Conservation (phyloP, 805 yeast species). For the Pichia californica region DNA sequence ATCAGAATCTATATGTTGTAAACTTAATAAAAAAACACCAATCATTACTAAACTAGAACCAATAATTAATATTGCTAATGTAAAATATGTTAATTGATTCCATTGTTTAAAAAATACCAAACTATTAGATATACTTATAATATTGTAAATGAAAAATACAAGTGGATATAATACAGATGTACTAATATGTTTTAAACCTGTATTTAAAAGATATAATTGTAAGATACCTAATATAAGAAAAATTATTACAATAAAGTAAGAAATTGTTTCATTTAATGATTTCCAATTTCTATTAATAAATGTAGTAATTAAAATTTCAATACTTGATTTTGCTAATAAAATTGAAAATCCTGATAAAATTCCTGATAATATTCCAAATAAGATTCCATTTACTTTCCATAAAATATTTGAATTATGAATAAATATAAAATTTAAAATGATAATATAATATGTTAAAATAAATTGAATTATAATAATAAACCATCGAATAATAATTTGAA, state of each 20-base stretch:
- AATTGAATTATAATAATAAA: background rate
- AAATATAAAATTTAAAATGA: background rate
- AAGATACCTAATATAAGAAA: slow-evolving; percentile 60
- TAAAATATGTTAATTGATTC: slow-evolving; percentile 28
- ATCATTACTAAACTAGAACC: slow-evolving; percentile 49
- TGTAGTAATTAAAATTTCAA: slow-evolving; percentile 55
- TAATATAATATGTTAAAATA: background rate
- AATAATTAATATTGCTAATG: slow-evolving; percentile 34
- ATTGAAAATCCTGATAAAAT: slow-evolving; percentile 80
- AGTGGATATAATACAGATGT: slow-evolving; percentile 80
- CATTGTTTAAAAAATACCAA: slow-evolving; percentile 53
- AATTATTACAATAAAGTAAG: slow-evolving; percentile 45
- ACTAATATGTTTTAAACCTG: slow-evolving; percentile 62
- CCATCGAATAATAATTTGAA: too few relatives aligned
- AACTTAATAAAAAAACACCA: slow-evolving; percentile 66
- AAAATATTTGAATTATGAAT: background rate
- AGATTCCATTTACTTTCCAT: slow-evolving; percentile 44
- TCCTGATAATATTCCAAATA: slow-evolving; percentile 67
- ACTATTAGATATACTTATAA: slow-evolving; percentile 61
- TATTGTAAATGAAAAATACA: slow-evolving; percentile 77
- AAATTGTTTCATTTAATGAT: slow-evolving; percentile 32
- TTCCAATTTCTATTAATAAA: slow-evolving; percentile 27
- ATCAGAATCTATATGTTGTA: slow-evolving; percentile 33
- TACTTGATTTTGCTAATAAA: slow-evolving; percentile 76
- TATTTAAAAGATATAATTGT: slow-evolving; percentile 68